Conservation (phyloP, 495 filamentous ascomycete species). For the Daldinia grandis region DNA sequence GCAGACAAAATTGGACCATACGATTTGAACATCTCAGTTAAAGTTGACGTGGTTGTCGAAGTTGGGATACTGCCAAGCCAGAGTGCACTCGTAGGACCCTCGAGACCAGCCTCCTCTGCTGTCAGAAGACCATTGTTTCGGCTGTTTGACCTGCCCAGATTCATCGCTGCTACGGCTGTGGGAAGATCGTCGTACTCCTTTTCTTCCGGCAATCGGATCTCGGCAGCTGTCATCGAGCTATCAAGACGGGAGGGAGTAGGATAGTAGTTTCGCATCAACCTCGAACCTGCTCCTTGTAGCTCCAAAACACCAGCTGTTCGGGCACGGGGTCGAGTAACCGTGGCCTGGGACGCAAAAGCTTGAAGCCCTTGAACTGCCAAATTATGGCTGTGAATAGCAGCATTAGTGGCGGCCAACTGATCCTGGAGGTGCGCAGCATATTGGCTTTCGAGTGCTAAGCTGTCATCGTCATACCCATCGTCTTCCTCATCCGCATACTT, state of each 20-base stretch:
- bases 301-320: conserved; percentile 87
- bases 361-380: conserved; percentile 80
- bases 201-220: conserved; percentile 75
- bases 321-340: conserved; percentile 83
- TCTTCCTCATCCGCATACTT: conserved; percentile 97
- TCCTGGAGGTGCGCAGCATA: conserved; percentile 69
- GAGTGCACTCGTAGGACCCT: conserved; percentile 89
- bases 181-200: conserved; percentile 72
- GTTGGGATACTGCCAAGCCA: conserved; percentile 99
- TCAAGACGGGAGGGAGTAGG: conserved; percentile 85
- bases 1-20: conserved; percentile 93
- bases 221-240: conserved; percentile 80
- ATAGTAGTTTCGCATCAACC: conserved; percentile 79
- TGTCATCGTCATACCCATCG: conserved; percentile 77
- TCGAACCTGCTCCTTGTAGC: conserved; percentile 69
- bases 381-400: conserved; percentile 92
- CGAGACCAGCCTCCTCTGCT: conserved; percentile 78
- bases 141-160: conserved; percentile 70
- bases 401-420: conserved; percentile 79
- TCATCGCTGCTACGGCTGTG: conserved; percentile 82
- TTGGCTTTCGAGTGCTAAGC: conserved; percentile 75
- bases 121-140: conserved; percentile 64
- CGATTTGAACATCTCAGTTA: conserved; percentile 90
- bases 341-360: conserved; percentile 79
- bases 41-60: conserved; percentile 91